phyloP scores from a whole-genome alignment of 768 basidiomycete species.

The Suillus decipiens region DNA sequence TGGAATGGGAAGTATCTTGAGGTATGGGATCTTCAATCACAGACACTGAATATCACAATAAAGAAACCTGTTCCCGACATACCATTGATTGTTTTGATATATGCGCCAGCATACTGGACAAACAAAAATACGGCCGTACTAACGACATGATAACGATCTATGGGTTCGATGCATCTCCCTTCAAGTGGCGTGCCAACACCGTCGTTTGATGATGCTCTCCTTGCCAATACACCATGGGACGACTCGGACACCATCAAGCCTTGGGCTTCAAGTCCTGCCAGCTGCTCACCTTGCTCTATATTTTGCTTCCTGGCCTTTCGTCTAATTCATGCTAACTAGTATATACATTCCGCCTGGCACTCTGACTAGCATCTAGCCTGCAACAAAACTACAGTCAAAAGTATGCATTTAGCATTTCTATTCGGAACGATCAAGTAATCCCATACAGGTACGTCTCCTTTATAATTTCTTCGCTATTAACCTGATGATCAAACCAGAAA shows the following conservation, averaged over 20 bases:
- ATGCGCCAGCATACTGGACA: not conserved
- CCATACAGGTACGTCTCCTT: too few relatives aligned
- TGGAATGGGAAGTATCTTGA: not conserved
- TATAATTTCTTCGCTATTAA: too few relatives aligned
- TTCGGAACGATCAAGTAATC: too few relatives aligned
- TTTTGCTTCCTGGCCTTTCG: not conserved
- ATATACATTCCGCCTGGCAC: not conserved
- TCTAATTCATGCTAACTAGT: not conserved
- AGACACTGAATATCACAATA: not conserved
- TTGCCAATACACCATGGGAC: not conserved
- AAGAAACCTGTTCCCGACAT: too few relatives aligned
- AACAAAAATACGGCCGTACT: not conserved
- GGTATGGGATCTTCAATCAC: not conserved
- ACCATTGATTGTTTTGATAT: too few relatives aligned
- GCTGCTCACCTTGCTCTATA: not conserved
- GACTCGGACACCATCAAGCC: not conserved
- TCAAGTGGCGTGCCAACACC: not conserved
- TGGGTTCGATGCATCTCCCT: not conserved
- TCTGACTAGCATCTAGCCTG: not conserved
- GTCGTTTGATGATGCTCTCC: not conserved
- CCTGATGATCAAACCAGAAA: too few relatives aligned
- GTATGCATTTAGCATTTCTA: not conserved
- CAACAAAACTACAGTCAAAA: not conserved
- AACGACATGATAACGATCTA: not conserved
- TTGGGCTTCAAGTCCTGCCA: not conserved